A percentile compares a stretch with the other conserved stretches of the same genome.
Evolutionary conservation across 768 basidiomycete species (phyloP).

Genomic region (Lactarius sanguifluus): DNA sequence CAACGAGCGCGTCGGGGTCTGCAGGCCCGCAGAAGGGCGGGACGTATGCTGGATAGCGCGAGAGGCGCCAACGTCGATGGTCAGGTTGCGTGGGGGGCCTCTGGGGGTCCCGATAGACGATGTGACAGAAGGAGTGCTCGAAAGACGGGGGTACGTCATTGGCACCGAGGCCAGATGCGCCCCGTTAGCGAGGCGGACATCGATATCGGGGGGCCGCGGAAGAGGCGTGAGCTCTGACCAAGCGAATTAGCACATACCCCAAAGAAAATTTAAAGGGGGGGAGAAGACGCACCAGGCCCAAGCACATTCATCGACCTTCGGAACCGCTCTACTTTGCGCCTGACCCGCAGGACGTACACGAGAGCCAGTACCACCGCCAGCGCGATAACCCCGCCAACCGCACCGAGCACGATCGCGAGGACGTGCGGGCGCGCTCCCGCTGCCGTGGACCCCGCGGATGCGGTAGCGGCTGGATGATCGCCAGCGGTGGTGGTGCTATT

Average conservation of each 20-base stretch:
- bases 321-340: conserved; percentile 14
- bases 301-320: conserved; percentile 13
- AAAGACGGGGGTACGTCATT: background rate
- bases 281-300: conserved; percentile 18
- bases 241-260: background rate
- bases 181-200: background rate
- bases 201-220: background rate
- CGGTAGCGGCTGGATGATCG: background rate
- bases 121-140: background rate
- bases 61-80: background rate
- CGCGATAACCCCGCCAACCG: background rate
- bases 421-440: background rate
- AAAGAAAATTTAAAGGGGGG: background rate
- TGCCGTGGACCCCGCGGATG: background rate
- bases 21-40: background rate
- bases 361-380: conserved; percentile 8
- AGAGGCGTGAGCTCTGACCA: conserved; percentile 11
- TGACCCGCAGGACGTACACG: conserved; percentile 13
- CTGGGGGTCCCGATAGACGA: background rate
- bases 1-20: background rate
- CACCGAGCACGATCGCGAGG: background rate
- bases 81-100: background rate
- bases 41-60: background rate
- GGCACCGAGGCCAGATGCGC: background rate
- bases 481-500: background rate